Conservation (phyloP, 768 basidiomycete genomes). For the Lentinula raphanica region DNA sequence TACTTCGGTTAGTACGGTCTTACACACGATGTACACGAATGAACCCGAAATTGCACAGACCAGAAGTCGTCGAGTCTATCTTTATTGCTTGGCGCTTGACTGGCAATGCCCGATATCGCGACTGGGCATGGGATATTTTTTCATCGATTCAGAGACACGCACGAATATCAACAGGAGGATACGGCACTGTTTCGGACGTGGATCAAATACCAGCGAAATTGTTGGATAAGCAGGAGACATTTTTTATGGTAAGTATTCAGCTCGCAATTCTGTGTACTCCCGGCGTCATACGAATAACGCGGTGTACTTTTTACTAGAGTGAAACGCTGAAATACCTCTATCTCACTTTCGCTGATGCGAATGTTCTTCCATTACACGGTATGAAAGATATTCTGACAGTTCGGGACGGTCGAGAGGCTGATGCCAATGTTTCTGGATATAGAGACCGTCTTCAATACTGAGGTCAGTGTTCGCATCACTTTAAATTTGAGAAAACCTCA, state of each 20-base stretch:
- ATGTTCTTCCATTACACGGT: constrained; percentile 4
- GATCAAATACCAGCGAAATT: constrained; percentile 47
- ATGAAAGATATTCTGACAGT: too few relatives aligned
- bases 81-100: constrained; percentile 69
- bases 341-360: neutral
- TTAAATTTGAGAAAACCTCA: neutral
- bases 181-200: constrained; percentile 60
- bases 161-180: constrained; percentile 53
- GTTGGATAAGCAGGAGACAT: constrained; percentile 6
- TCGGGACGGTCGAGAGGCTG: too few relatives aligned
- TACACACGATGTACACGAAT: neutral
- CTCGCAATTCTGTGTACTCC: neutral
- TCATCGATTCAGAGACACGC: constrained; percentile 64
- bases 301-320: neutral
- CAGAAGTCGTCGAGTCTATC: constrained; percentile 72
- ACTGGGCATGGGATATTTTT: constrained; percentile 69
- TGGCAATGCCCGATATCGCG: constrained; percentile 56
- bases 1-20: constrained; percentile 42
- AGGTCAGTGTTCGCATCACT: neutral
- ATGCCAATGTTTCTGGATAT: neutral
- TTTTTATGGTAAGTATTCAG: neutral
- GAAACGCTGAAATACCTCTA: constrained; percentile 7
- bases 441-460: constrained; percentile 5
- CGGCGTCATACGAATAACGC: neutral
- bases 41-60: constrained; percentile 30